A percentile compares a stretch with the other conserved stretches of the same genome.
These are phyloP conservation scores for Phyllosticta ampelicida DNA, from an alignment of 2,329 filamentous ascomycete genomes.

Conservation along the genomic window DNA sequence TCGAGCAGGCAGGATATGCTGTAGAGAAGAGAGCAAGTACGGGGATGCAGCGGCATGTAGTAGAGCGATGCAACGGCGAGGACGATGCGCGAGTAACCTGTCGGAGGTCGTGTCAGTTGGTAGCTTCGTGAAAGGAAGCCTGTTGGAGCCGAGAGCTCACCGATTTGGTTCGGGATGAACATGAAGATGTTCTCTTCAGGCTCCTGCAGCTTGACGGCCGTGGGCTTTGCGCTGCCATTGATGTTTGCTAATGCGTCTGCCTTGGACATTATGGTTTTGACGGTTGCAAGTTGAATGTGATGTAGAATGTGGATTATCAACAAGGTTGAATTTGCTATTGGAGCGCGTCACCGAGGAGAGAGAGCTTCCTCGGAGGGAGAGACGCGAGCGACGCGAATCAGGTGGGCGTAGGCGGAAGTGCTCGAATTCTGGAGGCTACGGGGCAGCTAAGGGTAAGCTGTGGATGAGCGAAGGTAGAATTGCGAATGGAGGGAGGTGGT, in stretches of 20 bases:
- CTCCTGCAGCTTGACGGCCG: constrained; percentile 11
- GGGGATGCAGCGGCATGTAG: constrained; percentile 98
- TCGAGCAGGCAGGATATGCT: constrained; percentile 91
- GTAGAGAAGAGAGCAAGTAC: constrained; percentile 85
- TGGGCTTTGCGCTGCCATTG: constrained; percentile 6
- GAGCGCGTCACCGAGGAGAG: background rate
- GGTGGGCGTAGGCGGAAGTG: background rate
- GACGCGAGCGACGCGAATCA: background rate
- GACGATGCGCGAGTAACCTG: constrained; percentile 41
- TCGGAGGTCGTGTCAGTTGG: background rate
- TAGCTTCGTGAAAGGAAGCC: background rate
- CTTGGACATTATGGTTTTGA: constrained; percentile 1
- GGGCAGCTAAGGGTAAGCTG: background rate
- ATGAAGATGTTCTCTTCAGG: constrained; percentile 45
- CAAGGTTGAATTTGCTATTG: background rate
- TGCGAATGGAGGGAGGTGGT: background rate
- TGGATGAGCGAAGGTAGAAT: background rate
- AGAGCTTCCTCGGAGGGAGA: background rate
- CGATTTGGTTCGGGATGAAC: constrained; percentile 43
- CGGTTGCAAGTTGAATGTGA: background rate
- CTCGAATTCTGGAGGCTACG: background rate
- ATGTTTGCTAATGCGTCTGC: constrained; percentile 4
- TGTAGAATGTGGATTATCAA: background rate
- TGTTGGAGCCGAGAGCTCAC: constrained; percentile 22
- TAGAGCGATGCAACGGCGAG: constrained; percentile 81